Conservation (phyloP, 371 early-diverging fungal species). For the Basidiobolus meristosporus region DNA sequence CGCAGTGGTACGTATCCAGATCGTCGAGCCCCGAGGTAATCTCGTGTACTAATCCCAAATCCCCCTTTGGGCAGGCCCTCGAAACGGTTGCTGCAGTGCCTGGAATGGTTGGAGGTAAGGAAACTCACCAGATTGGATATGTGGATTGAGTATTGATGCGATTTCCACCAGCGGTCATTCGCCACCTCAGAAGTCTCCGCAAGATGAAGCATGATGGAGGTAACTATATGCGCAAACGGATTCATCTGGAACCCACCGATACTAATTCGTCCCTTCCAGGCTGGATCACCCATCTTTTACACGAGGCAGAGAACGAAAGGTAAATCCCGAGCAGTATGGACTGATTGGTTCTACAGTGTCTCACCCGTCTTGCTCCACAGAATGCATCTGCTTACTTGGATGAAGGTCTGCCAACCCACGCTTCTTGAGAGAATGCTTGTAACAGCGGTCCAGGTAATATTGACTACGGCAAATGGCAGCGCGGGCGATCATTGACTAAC, state of each 20-base stretch:
- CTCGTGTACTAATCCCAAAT: no score
- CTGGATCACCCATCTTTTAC: constrained; percentile 68
- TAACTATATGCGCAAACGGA: no score
- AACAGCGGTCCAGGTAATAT: constrained; percentile 17
- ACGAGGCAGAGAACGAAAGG: constrained; percentile 79
- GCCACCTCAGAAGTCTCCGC: constrained; percentile 75
- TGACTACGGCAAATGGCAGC: background rate
- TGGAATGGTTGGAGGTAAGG: no score
- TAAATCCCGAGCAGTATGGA: background rate
- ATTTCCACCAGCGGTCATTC: no score
- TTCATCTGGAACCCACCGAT: no score
- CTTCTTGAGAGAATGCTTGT: constrained; percentile 35
- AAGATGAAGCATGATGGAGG: constrained; percentile 65
- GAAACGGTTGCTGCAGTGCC: no score
- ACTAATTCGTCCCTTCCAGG: no score
- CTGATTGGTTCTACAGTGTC: background rate
- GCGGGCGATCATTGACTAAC: background rate
- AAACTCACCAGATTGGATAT: no score
- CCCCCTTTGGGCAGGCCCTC: no score
- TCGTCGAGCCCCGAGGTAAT: no score
- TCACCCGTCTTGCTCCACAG: constrained; percentile 11
- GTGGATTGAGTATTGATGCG: no score
- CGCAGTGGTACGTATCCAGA: no score
- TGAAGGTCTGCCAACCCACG: constrained; percentile 52
- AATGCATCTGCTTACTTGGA: constrained; percentile 81